Conservation (phyloP, 2,329 filamentous ascomycete species). For the Blastomyces silverae region DNA sequence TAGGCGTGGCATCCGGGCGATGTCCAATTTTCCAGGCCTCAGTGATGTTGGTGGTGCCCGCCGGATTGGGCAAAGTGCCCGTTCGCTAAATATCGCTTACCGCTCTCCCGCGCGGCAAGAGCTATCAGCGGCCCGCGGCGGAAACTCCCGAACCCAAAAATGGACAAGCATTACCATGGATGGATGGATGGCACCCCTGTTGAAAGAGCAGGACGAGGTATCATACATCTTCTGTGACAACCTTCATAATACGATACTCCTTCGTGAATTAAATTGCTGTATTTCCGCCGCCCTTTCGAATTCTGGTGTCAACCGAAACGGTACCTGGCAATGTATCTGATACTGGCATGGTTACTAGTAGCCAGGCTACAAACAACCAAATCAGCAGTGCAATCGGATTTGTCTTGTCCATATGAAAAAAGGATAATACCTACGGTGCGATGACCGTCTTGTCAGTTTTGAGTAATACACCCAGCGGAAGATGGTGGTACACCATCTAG, state of each 20-base stretch:
- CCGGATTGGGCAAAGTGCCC: constrained; percentile 2
- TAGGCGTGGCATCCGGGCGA: neutral
- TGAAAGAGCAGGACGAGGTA: neutral
- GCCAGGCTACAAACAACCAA: too few relatives aligned
- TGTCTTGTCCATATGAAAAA: neutral
- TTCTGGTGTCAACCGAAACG: too few relatives aligned
- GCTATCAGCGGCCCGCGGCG: neutral
- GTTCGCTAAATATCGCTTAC: neutral
- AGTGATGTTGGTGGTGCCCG: neutral
- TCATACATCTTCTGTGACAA: too few relatives aligned
- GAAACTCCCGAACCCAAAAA: constrained; percentile 10
- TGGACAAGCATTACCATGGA: neutral
- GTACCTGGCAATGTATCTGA: too few relatives aligned
- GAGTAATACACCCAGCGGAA: neutral
- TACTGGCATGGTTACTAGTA: too few relatives aligned
- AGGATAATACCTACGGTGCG: neutral
- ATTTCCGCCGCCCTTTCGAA: too few relatives aligned
- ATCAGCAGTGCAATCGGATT: neutral
- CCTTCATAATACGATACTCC: too few relatives aligned
- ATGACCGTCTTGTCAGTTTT: neutral
- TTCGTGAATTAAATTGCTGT: too few relatives aligned
- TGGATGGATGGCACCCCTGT: neutral
- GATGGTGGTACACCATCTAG: neutral
- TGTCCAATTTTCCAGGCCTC: neutral
- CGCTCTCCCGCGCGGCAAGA: constrained; percentile 6